Evolutionary conservation across 108 stramenopile species (phyloP), one percentile per base, ranked within the genome.

Genomic region (Skeletonema grethae): DNA sequence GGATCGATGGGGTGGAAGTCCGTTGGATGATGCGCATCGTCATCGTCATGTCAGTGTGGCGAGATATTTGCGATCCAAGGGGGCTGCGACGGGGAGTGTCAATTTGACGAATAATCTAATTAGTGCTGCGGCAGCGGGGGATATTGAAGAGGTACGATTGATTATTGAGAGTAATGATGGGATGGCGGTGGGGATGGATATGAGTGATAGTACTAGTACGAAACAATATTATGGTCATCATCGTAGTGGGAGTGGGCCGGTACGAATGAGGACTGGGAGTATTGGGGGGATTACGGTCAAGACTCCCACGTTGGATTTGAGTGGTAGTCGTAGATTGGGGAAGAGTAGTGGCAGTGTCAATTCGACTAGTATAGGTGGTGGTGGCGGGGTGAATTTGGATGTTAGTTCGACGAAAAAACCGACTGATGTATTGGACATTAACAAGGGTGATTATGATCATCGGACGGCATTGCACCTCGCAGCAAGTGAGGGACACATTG

Each of bases 401-500:
- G 20, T 20, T 5, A 67, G 28, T 22, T 22, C 57, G 12, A 30
- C 48, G 2, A 72, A 64, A 35, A 65, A 45, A 0, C 16, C 32
- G 7, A 20, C 10, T 8, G 63, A 34, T 3, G 7, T n/a, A 11
- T 69, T 88, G 10, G 86, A 88, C 56, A 82, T 93, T 1, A 87
- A 92, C 63, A 82, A 82, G n/a, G 83, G 88, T 1, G 96, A 97
- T 76, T 95, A 95, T 63, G 96, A 97, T 73, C 87, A 82, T 46
- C 83, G 97, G 34, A 97, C 97, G 29, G 89, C 95, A 7, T 53
- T 97, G 64, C 97, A 98, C 68, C 53, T 98, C 48, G 95, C 94
- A 2, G 85, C 90, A 4, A 83, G 86, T 2, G 95, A 90, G 60
- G 96, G 96, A 39, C 90, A 92, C 55, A 67, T 56, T 16, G 79